Evolutionary conservation across 176 grass and related monocot species (phyloP), one percentile per base, ranked within the genome.

Genomic region (Tuctoria greenei): DNA sequence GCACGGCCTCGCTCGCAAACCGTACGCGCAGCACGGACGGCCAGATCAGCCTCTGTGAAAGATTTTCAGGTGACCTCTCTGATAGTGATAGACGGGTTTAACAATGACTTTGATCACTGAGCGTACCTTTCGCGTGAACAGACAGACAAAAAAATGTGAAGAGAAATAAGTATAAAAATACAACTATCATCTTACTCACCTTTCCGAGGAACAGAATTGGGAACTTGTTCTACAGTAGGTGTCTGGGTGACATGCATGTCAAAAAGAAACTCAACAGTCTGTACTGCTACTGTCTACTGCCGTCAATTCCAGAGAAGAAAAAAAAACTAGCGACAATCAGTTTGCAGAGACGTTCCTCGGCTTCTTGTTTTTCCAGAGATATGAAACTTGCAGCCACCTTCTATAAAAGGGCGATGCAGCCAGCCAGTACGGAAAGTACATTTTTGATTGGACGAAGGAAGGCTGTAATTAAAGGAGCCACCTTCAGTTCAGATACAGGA

Each of bases 231-330:
- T n/a, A n/a, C n/a, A n/a, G n/a, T n/a, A n/a, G n/a, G n/a, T n/a
- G n/a, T n/a, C n/a, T n/a, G n/a, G n/a, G n/a, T n/a, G n/a, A n/a
- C 11, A 31, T 16, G 81, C 54, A 68, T 59, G 64, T 67, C 25
- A 59, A 12, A 66, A 16, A 38, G 43, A 49, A 49, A 49, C 15
- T 17, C 0, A 49, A 18, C 4, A 49, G 46, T 18, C 46, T 17
- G 46, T 49, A 49, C 46, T 51, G 49, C 51, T 57, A n/a, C n/a
- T n/a, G 54, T 57, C 54, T 25, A 6, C n/a, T 20, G 17, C 20
- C 1, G 50, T 6, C 50, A 8, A 21, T 18, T 18, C 16, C 16
- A 21, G 18, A 54, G 6, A 49, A 4, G 4, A 16, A 49, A 10
- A 54, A 24, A 24, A 56, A 56, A 10, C n/a, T 4, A 24, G 54